Percentiles rank a stretch among this genome's conserved stretches.
Conservation (phyloP, 306 rosid genomes). For the Cucurbita ficifolia region DNA sequence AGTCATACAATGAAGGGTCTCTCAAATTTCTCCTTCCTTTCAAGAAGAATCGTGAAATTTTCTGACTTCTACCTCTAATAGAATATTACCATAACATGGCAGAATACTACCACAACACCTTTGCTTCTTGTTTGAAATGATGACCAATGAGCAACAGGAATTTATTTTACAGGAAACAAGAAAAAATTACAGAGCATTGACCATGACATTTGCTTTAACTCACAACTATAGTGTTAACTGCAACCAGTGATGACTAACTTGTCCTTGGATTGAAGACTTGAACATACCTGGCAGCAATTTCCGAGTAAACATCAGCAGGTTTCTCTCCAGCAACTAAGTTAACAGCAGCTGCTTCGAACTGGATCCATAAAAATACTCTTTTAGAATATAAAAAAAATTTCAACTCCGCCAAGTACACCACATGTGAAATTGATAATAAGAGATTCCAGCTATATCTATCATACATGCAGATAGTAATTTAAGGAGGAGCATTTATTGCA, state of each 20-base stretch:
- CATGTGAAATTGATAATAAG: neutral
- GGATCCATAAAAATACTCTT: slow-evolving; percentile 12
- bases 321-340: slow-evolving; percentile 63
- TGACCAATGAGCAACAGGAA: neutral
- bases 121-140: neutral
- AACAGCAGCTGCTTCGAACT: slow-evolving; percentile 90
- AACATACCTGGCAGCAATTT: slow-evolving; percentile 63
- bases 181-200: neutral
- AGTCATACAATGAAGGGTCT: neutral
- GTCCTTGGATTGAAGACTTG: neutral
- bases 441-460: neutral
- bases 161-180: neutral
- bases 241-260: neutral
- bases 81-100: too few relatives aligned
- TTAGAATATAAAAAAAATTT: slow-evolving; percentile 3
- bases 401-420: slow-evolving; percentile 5
- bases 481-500: neutral
- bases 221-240: neutral
- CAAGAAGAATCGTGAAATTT: neutral
- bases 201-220: neutral
- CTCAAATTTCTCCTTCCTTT: neutral
- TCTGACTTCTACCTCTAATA: neutral
- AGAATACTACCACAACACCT: neutral
- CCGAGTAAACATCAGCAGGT: slow-evolving; percentile 80
- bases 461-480: neutral